Conservation (phyloP, 2,329 filamentous ascomycete species). For the Chaetomiaceae sp. region DNA sequence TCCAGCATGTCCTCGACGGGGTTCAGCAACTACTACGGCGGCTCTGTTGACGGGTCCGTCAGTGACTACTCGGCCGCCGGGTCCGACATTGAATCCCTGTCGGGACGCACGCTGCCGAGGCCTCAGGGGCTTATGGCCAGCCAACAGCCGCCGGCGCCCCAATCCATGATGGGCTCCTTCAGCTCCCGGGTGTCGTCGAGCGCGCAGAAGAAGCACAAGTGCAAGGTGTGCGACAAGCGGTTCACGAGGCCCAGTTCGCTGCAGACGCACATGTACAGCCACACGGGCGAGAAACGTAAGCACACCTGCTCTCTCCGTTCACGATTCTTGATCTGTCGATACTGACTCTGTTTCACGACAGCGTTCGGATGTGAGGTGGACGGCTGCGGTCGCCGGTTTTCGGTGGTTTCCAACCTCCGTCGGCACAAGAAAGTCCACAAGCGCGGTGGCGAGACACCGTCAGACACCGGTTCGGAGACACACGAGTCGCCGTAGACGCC, state of each 20-base stretch:
- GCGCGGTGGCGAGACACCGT: conserved; percentile 40
- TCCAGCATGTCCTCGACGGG: conserved; percentile 86
- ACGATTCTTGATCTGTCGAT: not conserved
- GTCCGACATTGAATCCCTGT: conserved; percentile 78
- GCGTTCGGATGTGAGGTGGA: conserved; percentile 93
- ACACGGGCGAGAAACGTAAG: conserved; percentile 97
- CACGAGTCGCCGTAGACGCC: conserved; percentile 51
- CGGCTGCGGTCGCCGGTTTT: conserved; percentile 92
- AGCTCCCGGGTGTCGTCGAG: conserved; percentile 94
- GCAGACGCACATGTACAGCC: conserved; percentile 97
- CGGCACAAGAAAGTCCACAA: conserved; percentile 96
- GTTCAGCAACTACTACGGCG: conserved; percentile 78
- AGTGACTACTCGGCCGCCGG: conserved; percentile 90
- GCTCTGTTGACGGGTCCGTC: conserved; percentile 76
- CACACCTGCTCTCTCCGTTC: not conserved
- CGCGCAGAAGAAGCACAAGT: conserved; percentile 99
- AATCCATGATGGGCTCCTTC: conserved; percentile 98
- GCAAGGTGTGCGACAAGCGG: conserved; percentile 96
- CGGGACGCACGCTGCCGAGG: conserved; percentile 76
- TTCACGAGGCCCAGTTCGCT: conserved; percentile 92
- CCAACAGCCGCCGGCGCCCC: conserved; percentile 74
- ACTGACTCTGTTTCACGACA: conserved; percentile 35
- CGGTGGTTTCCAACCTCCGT: conserved; percentile 91
- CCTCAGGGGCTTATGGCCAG: conserved; percentile 61
- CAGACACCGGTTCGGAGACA: conserved; percentile 59